Conservation (phyloP, 768 basidiomycete genomes). For the Cystofilobasidium bisporidii region DNA sequence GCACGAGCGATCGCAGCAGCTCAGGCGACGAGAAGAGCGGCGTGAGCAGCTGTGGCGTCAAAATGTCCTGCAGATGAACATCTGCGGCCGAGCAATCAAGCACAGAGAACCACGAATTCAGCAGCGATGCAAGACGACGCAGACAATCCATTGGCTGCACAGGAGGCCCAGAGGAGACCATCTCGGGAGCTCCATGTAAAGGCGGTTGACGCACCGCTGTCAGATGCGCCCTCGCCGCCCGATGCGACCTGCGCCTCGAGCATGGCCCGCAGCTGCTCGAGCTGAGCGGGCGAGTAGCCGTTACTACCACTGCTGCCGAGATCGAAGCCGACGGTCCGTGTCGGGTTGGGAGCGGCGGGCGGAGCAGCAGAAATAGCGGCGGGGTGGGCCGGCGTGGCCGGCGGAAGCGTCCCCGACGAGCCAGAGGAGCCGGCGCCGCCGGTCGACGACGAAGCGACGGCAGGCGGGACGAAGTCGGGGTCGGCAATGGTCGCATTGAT, state of each 20-base stretch:
- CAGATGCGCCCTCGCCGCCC: conserved; percentile 6
- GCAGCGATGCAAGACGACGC: neutral
- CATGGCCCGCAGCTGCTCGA: conserved; percentile 23
- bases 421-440: neutral
- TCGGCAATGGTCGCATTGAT: conserved; percentile 26
- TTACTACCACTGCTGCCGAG: neutral
- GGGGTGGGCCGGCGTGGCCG: conserved; percentile 26
- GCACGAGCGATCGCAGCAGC: conserved; percentile 23
- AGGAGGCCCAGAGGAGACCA: no score
- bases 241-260: conserved; percentile 16
- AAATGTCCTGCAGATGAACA: conserved; percentile 22
- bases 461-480: conserved; percentile 12
- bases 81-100: conserved; percentile 3
- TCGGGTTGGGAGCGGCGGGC: conserved; percentile 27
- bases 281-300: conserved; percentile 18
- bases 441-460: neutral
- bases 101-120: neutral
- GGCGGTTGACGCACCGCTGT: conserved; percentile 20
- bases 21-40: conserved; percentile 20
- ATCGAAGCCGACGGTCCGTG: conserved; percentile 18
- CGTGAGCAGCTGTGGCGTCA: conserved; percentile 20
- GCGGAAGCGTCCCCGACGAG: neutral
- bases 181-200: no score
- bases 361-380: neutral
- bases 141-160: neutral